Evolutionary conservation across 1,284 basidiomycete genomes (phyloP), one percentile per base, ranked within the genome.

Genomic region (Ustilago shanxiensis): DNA sequence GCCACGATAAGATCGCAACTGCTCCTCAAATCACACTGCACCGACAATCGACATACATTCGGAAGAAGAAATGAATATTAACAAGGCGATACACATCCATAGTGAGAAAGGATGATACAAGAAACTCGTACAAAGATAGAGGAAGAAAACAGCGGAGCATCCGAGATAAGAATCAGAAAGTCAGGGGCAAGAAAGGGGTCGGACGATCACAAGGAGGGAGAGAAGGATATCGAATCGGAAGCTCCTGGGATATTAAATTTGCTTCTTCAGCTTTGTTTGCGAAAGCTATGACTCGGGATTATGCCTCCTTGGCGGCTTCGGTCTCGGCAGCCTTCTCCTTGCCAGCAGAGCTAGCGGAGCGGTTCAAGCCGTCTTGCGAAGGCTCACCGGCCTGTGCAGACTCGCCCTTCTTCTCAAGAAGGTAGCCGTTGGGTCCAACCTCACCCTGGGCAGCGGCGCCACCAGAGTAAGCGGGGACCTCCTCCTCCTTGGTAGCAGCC

Each of bases 371-470:
- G 52, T 81, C 79, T 64, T 81, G 79, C 22, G 76, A 79, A 26
- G 80, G 79, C 65, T 80, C 78, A 37, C 78, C 80, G 11, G 80
- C 75, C 49, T 64, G 66, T 29, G 75, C 76, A 24, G 57, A 49
- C 51, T 74, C 77, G 49, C 71, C 77, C 75, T 83, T 83, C 81
- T 83, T 83, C 74, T 83, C 82, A 57, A 95, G 93, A 72, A 90
- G 87, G 85, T 93, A 94, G 55, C 92, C 93, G 83, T 91, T 90
- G 62, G 88, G 87, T 20, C 90, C 90, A 52, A 90, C 75, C 64
- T 77, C 75, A 31, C 75, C 75, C 59, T 71, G 67, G 44, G 60
- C 29, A 6, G 73, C 35, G 6, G 73, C 63, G 24, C 66, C 71
- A 35, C 75, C 75, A 26, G 86, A 75, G 83, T 88, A 88, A 24